phyloP scores from a whole-genome alignment of 768 basidiomycete species.

The Lyophyllum shimeji region DNA sequence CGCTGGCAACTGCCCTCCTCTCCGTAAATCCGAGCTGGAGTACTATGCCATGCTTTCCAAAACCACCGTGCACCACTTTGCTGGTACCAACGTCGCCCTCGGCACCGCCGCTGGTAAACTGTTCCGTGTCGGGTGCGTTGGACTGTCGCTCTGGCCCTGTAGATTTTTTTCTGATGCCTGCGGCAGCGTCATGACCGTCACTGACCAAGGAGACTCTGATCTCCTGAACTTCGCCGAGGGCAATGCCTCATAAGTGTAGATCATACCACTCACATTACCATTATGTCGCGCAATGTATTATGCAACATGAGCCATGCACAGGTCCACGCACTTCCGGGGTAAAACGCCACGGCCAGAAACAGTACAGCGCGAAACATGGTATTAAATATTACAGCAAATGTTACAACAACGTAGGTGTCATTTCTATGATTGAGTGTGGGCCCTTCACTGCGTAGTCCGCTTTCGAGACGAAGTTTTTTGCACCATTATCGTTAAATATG shows the following conservation, averaged over 20 bases:
- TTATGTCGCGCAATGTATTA: conserved; percentile 5
- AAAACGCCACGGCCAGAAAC: not conserved
- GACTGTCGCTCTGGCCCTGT: not conserved
- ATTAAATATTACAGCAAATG: not conserved
- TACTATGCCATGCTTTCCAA: conserved; percentile 99
- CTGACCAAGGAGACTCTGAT: conserved; percentile 96
- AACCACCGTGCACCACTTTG: conserved; percentile 97
- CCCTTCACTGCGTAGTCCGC: conserved; percentile 73
- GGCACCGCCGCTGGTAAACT: conserved; percentile 99
- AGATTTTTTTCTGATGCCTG: conserved; percentile 19
- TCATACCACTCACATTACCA: not conserved
- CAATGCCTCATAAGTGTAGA: conserved; percentile 50
- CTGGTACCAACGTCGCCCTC: conserved; percentile 95
- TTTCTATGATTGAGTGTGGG: conserved; percentile 73
- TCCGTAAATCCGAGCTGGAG: conserved; percentile 99
- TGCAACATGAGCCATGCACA: conserved; percentile 6
- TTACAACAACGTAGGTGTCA: conserved; percentile 73
- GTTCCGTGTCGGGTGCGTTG: conserved; percentile 89
- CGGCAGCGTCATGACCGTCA: conserved; percentile 91
- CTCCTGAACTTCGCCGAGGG: conserved; percentile 85
- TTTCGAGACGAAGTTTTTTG: conserved; percentile 77
- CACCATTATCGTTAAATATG: conserved; percentile 66
- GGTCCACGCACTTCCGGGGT: not conserved
- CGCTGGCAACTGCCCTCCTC: conserved; percentile 97
- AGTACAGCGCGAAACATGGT: not conserved